Percentiles rank a stretch among this genome's conserved stretches.
These are phyloP conservation scores for Halenospora varia DNA, from an alignment of 495 filamentous ascomycete species.

Conservation along the genomic window DNA sequence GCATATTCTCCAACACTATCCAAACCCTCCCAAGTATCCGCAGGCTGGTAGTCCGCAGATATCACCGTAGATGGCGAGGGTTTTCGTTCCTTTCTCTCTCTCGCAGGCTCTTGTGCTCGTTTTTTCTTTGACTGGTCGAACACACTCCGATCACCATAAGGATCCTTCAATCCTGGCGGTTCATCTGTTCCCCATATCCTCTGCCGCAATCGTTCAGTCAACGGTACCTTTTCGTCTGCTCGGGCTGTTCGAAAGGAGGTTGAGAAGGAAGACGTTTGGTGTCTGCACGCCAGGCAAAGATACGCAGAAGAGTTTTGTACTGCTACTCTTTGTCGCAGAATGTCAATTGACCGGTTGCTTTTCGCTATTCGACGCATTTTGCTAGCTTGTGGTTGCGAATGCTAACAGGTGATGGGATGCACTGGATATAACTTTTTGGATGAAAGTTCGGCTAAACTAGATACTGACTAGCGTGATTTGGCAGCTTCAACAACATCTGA, in stretches of 20 bases:
- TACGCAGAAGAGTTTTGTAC: conserved; percentile 10
- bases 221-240: conserved; percentile 23
- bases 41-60: conserved; percentile 45
- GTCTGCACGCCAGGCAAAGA: conserved; percentile 26
- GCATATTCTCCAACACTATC: conserved; percentile 48
- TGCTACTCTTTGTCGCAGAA: not conserved
- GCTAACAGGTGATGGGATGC: not conserved
- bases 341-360: conserved; percentile 24
- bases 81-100: conserved; percentile 17
- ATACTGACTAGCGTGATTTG: not conserved
- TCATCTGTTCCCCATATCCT: conserved; percentile 54
- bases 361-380: conserved; percentile 26
- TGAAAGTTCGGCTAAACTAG: not conserved
- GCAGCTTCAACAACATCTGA: not conserved
- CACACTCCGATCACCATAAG: conserved; percentile 40
- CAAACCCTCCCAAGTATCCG: conserved; percentile 53
- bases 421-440: not conserved
- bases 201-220: conserved; percentile 46
- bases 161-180: conserved; percentile 50
- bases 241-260: conserved; percentile 39
- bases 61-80: not conserved
- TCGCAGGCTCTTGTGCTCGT: too few species aligned
- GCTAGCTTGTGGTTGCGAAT: not conserved
- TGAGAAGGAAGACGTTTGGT: conserved; percentile 36
- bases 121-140: conserved; percentile 28